Base-by-base conservation (phyloP, 441 rosid genomes). In the Monsonia emarginata region DNA sequence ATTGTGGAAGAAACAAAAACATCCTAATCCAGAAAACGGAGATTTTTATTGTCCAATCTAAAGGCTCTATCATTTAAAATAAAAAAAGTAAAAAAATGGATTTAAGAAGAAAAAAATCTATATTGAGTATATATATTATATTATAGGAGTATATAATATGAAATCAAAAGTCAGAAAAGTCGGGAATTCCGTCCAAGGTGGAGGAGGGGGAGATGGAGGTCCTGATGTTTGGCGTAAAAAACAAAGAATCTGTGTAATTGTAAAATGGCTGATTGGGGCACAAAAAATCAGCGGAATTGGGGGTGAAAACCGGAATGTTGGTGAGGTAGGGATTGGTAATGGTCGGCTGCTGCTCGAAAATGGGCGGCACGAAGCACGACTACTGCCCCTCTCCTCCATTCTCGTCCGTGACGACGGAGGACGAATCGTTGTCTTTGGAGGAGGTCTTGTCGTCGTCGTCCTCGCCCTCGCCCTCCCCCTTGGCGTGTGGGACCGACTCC, bases 251-350 rank as follows among this genome's bases (percentile, higher is more conserved):
- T 14, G 75, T 16, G 62, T 21, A 70, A 59, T 77, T 76, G 44
- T 28, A 68, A 63, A 56, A 40, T 7, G 74, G 75, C 52, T 34
- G 72, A 0, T 88, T 83, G 0, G 84, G 78, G 68, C 74, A 74
- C 68, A 78, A 80, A 60, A 78, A 75, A 30, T 74, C 71, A 28
- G 80, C 40, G 0, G 84, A 65, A 69, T 72, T 76, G 10, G 90
- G 86, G 1, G 86, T 82, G 19, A 77, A 87, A 44, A 81, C 71
- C 26, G 91, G 89, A 68, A 83, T 62, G 69, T 80, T 86, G 3
- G 72, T 75, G 19, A 80, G 42, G 19, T 14, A 52, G 13, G 66
- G 34, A 54, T 68, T 63, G 0, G 64, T 11, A 36, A 5, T 7
- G 11, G 5, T 61, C 5, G 68, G 67, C 9, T 19, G 40, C n/a